These are phyloP conservation scores for Penicillium malachiteum DNA, from an alignment of 495 filamentous ascomycete genomes.

Conservation along the genomic window DNA sequence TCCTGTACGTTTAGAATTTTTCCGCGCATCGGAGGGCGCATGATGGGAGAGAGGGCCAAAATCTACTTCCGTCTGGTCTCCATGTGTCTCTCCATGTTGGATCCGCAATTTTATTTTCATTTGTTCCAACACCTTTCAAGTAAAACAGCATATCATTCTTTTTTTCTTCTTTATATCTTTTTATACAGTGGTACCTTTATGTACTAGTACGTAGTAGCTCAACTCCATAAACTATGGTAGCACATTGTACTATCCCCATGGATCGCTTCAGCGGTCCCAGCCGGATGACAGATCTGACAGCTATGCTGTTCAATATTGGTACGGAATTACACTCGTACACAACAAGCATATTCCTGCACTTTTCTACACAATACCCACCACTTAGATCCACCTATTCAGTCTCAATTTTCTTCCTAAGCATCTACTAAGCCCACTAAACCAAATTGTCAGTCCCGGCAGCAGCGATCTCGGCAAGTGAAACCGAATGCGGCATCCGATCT, in stretches of 20 bases:
- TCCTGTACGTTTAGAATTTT: conserved; percentile 53
- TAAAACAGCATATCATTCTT: not conserved
- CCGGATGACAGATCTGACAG: no score
- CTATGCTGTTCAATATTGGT: no score
- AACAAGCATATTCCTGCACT: no score
- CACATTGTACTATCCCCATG: no score
- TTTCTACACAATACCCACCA: no score
- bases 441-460: not conserved
- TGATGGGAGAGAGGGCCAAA: conserved; percentile 28
- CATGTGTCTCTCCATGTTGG: conserved; percentile 31
- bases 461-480: conserved; percentile 13
- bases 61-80: conserved; percentile 30
- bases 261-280: no score
- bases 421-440: not conserved
- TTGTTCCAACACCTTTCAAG: conserved; percentile 17
- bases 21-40: conserved; percentile 38
- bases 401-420: not conserved
- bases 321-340: no score
- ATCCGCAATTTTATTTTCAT: conserved; percentile 32
- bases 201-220: no score
- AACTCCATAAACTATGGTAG: no score
- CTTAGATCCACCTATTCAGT: not conserved
- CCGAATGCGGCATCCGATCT: conserved; percentile 38
- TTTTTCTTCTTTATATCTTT: no score
- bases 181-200: no score